Conservation (phyloP, 495 filamentous ascomycete genomes). For the Xylaria castorea region DNA sequence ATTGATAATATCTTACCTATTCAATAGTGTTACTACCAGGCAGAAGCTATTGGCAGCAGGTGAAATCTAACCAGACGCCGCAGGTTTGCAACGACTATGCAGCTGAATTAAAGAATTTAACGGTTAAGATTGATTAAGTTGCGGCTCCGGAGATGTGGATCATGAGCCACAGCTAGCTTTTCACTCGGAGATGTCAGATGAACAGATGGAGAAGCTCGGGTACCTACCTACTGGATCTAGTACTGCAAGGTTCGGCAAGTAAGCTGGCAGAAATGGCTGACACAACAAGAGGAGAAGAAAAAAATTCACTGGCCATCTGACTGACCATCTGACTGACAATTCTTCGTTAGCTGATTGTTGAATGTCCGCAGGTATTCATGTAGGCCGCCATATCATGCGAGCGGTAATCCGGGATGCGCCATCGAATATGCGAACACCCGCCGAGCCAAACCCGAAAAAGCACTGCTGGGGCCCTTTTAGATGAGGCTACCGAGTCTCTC, state of each 20-base stretch:
- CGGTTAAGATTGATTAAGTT: neutral
- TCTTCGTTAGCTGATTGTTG: neutral
- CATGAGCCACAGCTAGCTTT: neutral
- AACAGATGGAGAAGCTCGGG: neutral
- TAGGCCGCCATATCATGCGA: conserved; percentile 10
- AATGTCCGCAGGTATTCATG: neutral
- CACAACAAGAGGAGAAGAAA: neutral
- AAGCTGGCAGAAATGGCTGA: neutral
- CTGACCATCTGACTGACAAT: neutral
- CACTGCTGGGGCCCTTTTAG: conserved; percentile 9
- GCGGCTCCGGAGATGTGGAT: conserved; percentile 7
- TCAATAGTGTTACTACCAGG: neutral
- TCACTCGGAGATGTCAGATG: neutral
- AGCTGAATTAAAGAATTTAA: neutral
- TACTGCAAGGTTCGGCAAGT: neutral
- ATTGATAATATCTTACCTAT: neutral
- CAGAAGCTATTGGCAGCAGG: neutral
- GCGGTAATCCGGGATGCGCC: neutral
- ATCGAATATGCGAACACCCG: conserved; percentile 18
- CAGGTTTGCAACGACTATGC: neutral
- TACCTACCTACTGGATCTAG: neutral
- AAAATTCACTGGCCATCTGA: neutral
- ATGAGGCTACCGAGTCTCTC: neutral
- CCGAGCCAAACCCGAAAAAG: neutral
- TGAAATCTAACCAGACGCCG: neutral